Evolutionary conservation across 2,329 filamentous ascomycete genomes (phyloP).

Genomic region (Sporothrix brunneoviolacea): DNA sequence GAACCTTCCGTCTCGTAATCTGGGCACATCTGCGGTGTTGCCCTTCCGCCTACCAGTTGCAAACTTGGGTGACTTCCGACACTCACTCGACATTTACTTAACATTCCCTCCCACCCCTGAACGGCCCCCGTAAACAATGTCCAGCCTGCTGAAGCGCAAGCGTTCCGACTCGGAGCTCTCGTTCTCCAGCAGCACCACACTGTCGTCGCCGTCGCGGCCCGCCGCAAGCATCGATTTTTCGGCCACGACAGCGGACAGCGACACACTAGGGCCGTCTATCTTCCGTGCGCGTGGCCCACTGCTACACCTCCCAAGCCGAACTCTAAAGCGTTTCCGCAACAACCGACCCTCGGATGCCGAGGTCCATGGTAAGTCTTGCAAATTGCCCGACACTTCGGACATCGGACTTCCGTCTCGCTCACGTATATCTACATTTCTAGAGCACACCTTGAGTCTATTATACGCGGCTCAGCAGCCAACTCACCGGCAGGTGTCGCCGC

Average conservation of each 20-base stretch:
- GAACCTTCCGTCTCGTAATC: too few species aligned
- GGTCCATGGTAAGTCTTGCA: constrained; percentile 44
- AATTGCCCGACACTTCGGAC: background rate
- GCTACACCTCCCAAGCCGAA: constrained; percentile 48
- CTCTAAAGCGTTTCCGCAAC: constrained; percentile 55
- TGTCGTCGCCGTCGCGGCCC: constrained; percentile 33
- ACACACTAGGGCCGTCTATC: constrained; percentile 24
- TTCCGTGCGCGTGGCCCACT: constrained; percentile 27
- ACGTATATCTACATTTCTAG: constrained; percentile 27
- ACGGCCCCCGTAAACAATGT: too few species aligned
- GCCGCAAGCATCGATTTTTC: constrained; percentile 25
- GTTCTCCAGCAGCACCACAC: constrained; percentile 36
- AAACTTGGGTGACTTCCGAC: too few species aligned
- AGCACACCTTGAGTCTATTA: constrained; percentile 51
- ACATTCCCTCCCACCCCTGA: too few species aligned
- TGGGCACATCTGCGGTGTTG: too few species aligned
- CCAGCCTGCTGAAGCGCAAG: constrained; percentile 51
- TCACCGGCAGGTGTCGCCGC: background rate
- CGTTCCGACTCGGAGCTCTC: constrained; percentile 53
- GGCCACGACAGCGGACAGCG: constrained; percentile 29
- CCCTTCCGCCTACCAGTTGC: too few species aligned
- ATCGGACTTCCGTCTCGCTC: background rate
- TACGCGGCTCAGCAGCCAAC: constrained; percentile 38
- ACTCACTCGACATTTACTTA: too few species aligned
- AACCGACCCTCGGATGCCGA: constrained; percentile 49